These are phyloP conservation scores for Ganoderma lingzhi DNA, from an alignment of 1,284 basidiomycete genomes.

Conservation along the genomic window DNA sequence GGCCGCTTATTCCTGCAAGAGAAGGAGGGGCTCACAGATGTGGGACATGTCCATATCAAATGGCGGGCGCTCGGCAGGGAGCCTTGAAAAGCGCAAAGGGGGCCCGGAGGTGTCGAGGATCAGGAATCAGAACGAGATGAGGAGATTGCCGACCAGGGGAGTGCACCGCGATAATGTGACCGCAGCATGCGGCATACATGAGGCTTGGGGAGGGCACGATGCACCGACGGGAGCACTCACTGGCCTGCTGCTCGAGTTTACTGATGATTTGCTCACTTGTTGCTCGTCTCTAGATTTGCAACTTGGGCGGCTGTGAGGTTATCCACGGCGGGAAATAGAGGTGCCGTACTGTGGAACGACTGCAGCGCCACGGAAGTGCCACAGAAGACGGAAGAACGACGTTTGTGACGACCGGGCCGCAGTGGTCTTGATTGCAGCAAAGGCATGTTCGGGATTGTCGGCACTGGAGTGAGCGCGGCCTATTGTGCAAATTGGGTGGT, in stretches of 20 bases:
- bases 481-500: not conserved
- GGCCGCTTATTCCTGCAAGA: not conserved
- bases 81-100: not conserved
- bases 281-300: too few species aligned
- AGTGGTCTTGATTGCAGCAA: not conserved
- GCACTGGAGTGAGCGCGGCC: not conserved
- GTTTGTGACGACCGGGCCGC: not conserved
- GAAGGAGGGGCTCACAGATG: not conserved
- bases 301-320: not conserved
- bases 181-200: slow-evolving; percentile 1
- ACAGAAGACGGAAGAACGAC: not conserved
- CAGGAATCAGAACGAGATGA: not conserved
- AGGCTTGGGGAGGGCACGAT: not conserved
- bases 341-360: not conserved
- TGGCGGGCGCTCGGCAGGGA: not conserved
- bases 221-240: not conserved
- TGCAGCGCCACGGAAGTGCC: too few species aligned
- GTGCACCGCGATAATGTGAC: not conserved
- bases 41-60: not conserved
- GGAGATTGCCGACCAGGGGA: not conserved
- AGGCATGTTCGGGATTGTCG: slow-evolving; percentile 4
- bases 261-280: not conserved
- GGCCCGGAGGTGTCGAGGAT: not conserved
- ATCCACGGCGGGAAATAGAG: not conserved
- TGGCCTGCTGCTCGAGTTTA: not conserved